Base-by-base conservation (phyloP, 1,284 basidiomycete genomes). In the Trichosporon coremiiforme region DNA sequence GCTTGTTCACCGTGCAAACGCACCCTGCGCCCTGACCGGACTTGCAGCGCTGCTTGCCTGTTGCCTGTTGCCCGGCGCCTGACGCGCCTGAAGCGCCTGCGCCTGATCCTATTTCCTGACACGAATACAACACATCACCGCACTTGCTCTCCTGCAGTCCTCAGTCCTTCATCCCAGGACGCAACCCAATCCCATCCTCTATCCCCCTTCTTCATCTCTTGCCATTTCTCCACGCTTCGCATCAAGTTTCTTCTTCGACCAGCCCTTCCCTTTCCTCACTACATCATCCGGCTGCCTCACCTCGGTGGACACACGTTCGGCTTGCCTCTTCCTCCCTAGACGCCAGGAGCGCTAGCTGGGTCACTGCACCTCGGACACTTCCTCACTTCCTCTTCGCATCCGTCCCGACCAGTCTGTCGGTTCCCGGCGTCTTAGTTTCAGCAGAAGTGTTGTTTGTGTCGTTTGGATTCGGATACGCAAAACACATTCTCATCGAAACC, bases 71-170 rank as follows among this genome's bases (percentile, higher is more conserved):
- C n/a, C n/a, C n/a, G n/a, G n/a, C 41, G 17, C 47, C 20, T 53
- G n/a, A 53, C 47, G 45, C 45, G 47, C 47, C 47, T 53, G 47
- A 53, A n/a, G 17, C 47, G 47, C n/a, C 47, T 33, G 57, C 57
- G 47, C 57, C 57, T 60, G 57, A 60, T 33, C 15, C 57, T n/a
- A 31, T n/a, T 33, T 60, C 57, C 57, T 60, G 57, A 60, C 57
- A 60, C 57, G 57, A 60, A 33, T 33, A 60, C 57, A 60, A 60
- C 57, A 60, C 57, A 31, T 60, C 57, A n/a, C 15, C 25, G 29
- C 57, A 60, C 31, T 33, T 60, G 17, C 57, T 33, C 2, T 33
- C 33, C 33, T 33, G 33, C 33, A 33, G 33, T 33, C 33, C 33
- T 33, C 57, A 8, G 57, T 33, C n/a, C 57, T 33, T 7, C 57